Percentiles rank a stretch among this genome's conserved stretches.
Evolutionary conservation across 305 asterid species (phyloP).

Genomic region (Plantago coronopus): DNA sequence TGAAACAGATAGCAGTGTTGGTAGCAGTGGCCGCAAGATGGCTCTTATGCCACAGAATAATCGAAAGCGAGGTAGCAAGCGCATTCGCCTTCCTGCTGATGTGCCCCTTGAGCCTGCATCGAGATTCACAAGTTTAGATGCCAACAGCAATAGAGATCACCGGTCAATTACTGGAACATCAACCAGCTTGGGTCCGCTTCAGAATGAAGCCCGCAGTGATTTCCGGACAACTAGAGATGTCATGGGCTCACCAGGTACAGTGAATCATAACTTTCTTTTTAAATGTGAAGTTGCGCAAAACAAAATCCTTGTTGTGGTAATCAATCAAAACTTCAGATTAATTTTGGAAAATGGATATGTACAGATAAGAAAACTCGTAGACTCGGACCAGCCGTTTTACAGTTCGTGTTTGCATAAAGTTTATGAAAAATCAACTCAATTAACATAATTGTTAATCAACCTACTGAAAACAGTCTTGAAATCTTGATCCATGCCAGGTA

Average conservation of each 20-base stretch:
- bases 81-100: constrained; percentile 79
- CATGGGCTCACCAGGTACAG: constrained; percentile 7
- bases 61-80: constrained; percentile 66
- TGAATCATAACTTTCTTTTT: neutral
- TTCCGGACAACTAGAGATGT: constrained; percentile 43
- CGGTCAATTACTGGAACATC: constrained; percentile 43
- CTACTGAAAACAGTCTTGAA: neutral
- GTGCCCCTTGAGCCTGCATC: constrained; percentile 47
- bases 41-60: constrained; percentile 45
- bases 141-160: constrained; percentile 31
- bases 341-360: neutral
- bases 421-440: neutral
- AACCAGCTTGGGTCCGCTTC: constrained; percentile 59
- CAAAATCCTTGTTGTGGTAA: neutral
- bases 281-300: neutral
- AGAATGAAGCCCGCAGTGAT: constrained; percentile 60
- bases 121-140: constrained; percentile 24
- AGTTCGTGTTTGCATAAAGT: neutral
- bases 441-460: neutral
- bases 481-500: constrained; percentile 2
- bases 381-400: too few relatives aligned
- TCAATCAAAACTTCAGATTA: neutral
- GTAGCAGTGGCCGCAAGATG: constrained; percentile 64
- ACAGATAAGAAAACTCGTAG: too few relatives aligned
- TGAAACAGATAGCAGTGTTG: constrained; percentile 66